These are phyloP conservation scores for Amniculicola lignicola DNA, from an alignment of 495 filamentous ascomycete genomes.

Conservation along the genomic window DNA sequence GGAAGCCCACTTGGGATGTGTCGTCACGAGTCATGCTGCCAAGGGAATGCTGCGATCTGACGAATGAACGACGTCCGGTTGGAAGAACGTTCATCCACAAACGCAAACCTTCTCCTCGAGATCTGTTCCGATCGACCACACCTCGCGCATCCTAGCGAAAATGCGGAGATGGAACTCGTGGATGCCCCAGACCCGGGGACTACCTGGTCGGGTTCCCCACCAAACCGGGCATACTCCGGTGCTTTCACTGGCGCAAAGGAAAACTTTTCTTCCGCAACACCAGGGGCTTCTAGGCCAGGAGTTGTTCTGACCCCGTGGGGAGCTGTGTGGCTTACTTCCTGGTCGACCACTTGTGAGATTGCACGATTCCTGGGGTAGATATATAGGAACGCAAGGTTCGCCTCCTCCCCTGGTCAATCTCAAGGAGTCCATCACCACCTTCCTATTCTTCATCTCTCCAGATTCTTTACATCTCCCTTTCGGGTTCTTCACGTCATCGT, in stretches of 20 bases:
- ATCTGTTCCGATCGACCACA: slow-evolving; percentile 9
- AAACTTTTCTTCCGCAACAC: slow-evolving; percentile 14
- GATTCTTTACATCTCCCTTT: too few relatives aligned
- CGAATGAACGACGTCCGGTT: too few relatives aligned
- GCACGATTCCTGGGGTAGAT: slow-evolving; percentile 3
- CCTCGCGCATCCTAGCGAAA: background rate
- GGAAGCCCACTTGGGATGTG: too few relatives aligned
- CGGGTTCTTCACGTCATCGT: background rate
- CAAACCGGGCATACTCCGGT: slow-evolving; percentile 5
- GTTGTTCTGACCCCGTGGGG: slow-evolving; percentile 11
- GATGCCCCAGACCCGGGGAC: too few relatives aligned
- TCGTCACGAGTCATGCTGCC: too few relatives aligned
- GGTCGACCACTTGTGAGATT: background rate
- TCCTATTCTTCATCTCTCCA: too few relatives aligned
- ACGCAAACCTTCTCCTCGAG: too few relatives aligned
- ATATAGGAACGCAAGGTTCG: slow-evolving; percentile 19
- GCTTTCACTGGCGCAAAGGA: too few relatives aligned
- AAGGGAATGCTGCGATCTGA: too few relatives aligned
- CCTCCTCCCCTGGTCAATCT: background rate
- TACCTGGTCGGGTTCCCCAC: too few relatives aligned
- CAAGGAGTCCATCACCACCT: background rate
- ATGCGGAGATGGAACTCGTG: too few relatives aligned
- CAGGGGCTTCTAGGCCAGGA: background rate
- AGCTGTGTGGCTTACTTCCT: slow-evolving; percentile 11
- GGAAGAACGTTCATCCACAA: too few relatives aligned